phyloP scores from a whole-genome alignment of 805 yeast genomes.

The Citeromyces nyonsensis region DNA sequence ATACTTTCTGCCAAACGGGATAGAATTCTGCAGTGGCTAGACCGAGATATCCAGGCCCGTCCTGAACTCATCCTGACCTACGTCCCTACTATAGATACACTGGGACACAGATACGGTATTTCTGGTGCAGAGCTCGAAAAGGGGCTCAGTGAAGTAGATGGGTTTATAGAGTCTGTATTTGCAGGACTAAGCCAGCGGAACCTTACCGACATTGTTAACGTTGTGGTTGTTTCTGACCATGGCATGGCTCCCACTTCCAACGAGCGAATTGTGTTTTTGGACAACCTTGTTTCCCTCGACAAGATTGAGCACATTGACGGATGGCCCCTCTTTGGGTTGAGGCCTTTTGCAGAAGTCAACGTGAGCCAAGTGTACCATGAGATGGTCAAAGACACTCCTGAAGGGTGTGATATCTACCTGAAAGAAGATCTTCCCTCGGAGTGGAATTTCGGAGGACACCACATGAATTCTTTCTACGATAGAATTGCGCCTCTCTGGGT shows the following conservation, averaged over 20 bases:
- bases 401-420: slow-evolving; percentile 29
- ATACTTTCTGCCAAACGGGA: slow-evolving; percentile 35
- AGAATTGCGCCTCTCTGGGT: slow-evolving; percentile 81
- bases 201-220: slow-evolving; percentile 49
- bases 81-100: slow-evolving; percentile 70
- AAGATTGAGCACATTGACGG: slow-evolving; percentile 56
- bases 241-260: slow-evolving; percentile 86
- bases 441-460: slow-evolving; percentile 36
- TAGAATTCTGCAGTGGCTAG: slow-evolving; percentile 56
- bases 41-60: slow-evolving; percentile 30
- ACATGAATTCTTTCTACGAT: slow-evolving; percentile 24
- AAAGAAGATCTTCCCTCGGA: slow-evolving; percentile 37
- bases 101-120: slow-evolving; percentile 64
- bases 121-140: slow-evolving; percentile 37
- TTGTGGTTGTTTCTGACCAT: slow-evolving; percentile 76
- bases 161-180: slow-evolving; percentile 33
- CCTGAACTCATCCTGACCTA: slow-evolving; percentile 71
- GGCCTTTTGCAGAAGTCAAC: slow-evolving; percentile 37
- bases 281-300: slow-evolving; percentile 44
- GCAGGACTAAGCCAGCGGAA: slow-evolving; percentile 36
- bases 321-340: slow-evolving; percentile 74
- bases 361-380: slow-evolving; percentile 30
- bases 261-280: slow-evolving; percentile 52
- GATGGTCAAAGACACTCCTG: slow-evolving; percentile 21
- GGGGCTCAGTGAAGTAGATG: slow-evolving; percentile 52